Conservation (phyloP, 2,329 filamentous ascomycete genomes). For the Trichoderma cornu-damae region DNA sequence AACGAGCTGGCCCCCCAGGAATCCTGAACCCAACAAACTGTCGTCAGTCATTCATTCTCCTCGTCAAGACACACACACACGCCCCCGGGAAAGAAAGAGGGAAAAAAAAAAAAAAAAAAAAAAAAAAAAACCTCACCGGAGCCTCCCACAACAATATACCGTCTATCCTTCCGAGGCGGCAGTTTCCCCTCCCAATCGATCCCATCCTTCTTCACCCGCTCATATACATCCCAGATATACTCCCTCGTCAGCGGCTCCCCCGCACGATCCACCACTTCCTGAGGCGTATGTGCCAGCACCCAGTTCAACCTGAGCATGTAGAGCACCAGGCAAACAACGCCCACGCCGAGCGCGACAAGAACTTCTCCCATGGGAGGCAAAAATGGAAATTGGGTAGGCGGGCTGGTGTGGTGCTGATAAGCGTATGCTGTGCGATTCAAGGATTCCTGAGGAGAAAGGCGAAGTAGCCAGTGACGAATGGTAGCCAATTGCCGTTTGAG, state of each 20-base stretch:
- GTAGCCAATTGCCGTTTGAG: too few species aligned
- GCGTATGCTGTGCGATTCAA: too few species aligned
- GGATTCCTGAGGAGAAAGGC: too few species aligned
- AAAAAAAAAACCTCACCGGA: too few species aligned
- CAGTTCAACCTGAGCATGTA: conserved; percentile 33
- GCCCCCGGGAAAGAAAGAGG: too few species aligned
- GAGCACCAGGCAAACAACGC: conserved; percentile 24
- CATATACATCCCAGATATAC: conserved; percentile 33
- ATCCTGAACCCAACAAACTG: conserved; percentile 34
- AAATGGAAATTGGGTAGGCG: too few species aligned
- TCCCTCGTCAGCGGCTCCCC: conserved; percentile 34
- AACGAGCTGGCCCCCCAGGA: conserved; percentile 52
- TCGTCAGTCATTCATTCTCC: not conserved
- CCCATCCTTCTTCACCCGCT: conserved; percentile 33
- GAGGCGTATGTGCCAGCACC: conserved; percentile 34
- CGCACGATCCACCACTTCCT: conserved; percentile 30
- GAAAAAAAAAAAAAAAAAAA: too few species aligned
- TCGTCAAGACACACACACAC: too few species aligned
- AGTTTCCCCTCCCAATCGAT: conserved; percentile 37
- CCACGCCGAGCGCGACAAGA: not conserved
- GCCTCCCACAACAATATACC: conserved; percentile 44
- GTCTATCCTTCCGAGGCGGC: conserved; percentile 38
- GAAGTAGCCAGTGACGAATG: too few species aligned
- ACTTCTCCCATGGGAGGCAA: not conserved
- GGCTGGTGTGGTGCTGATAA: too few species aligned